These are phyloP conservation scores for Chimonanthus praecox DNA, from an alignment of 164 flowering plant species.

Conservation along the genomic window DNA sequence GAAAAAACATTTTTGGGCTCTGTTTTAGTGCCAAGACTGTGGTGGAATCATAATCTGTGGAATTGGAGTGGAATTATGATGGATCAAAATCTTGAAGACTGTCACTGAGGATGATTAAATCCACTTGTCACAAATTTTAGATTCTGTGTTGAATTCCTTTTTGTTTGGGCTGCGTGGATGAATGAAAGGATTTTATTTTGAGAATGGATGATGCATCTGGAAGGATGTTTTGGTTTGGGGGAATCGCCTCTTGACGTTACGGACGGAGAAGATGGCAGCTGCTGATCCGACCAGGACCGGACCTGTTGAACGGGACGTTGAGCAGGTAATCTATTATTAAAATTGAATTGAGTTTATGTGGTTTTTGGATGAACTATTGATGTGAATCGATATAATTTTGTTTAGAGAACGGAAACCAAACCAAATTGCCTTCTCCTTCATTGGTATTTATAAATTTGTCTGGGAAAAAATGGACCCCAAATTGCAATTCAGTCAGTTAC, in stretches of 20 bases:
- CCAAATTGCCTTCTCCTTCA: neutral
- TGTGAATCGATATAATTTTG: neutral
- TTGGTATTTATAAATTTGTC: neutral
- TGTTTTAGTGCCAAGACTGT: neutral
- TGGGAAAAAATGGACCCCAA: no score
- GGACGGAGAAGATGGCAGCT: conserved; percentile 60
- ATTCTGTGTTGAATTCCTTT: conserved; percentile 2
- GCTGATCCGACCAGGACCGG: conserved; percentile 61
- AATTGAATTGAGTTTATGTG: neutral
- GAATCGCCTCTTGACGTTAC: conserved; percentile 27
- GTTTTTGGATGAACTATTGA: neutral
- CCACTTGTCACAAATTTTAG: conserved; percentile 9
- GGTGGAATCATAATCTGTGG: neutral
- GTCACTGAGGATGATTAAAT: conserved; percentile 8
- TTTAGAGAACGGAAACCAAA: neutral
- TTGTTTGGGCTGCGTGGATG: conserved; percentile 13
- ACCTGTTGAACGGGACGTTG: conserved; percentile 70
- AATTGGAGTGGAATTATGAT: neutral
- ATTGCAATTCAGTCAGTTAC: no score
- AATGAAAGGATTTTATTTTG: conserved; percentile 30
- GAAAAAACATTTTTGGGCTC: neutral
- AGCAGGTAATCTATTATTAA: conserved; percentile 50
- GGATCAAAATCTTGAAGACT: conserved; percentile 4
- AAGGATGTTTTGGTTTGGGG: conserved; percentile 14
- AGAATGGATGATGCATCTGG: conserved; percentile 25